phyloP scores from a whole-genome alignment of 179 eudicot genomes.

The Beta corolliflora region DNA sequence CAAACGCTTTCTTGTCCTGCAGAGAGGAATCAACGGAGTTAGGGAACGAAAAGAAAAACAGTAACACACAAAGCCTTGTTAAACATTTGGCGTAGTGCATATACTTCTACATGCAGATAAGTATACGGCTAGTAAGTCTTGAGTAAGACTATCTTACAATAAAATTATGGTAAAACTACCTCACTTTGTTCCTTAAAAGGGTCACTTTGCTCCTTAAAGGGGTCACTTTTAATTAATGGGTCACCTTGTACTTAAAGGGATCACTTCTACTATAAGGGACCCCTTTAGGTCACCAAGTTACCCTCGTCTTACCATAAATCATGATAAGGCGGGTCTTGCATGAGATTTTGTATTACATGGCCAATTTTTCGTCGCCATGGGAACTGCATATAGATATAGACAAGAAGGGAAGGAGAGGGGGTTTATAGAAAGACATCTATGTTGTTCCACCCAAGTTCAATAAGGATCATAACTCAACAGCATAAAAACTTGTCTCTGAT shows the following conservation, averaged over 20 bases:
- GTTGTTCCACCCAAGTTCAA: neutral
- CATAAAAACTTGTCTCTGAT: neutral
- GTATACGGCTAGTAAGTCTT: neutral
- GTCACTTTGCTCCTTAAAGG: no score
- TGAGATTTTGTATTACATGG: no score
- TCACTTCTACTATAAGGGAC: no score
- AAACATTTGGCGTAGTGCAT: neutral
- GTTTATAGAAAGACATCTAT: neutral
- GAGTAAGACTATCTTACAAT: no score
- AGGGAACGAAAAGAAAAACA: neutral
- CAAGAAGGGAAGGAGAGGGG: neutral
- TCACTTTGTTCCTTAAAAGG: no score
- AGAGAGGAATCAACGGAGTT: neutral
- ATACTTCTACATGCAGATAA: neutral
- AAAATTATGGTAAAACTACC: no score
- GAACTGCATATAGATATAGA: neutral
- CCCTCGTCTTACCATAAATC: neutral
- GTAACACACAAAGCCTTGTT: neutral
- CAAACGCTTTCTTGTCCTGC: conserved; percentile 94
- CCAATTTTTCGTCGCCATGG: no score
- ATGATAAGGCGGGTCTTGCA: neutral
- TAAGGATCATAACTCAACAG: neutral
- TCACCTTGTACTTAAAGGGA: no score
- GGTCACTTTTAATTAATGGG: no score
- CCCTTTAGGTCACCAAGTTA: no score